Conservation (phyloP, 2,329 filamentous ascomycete species). For the Paraphaeosphaeria minitans region DNA sequence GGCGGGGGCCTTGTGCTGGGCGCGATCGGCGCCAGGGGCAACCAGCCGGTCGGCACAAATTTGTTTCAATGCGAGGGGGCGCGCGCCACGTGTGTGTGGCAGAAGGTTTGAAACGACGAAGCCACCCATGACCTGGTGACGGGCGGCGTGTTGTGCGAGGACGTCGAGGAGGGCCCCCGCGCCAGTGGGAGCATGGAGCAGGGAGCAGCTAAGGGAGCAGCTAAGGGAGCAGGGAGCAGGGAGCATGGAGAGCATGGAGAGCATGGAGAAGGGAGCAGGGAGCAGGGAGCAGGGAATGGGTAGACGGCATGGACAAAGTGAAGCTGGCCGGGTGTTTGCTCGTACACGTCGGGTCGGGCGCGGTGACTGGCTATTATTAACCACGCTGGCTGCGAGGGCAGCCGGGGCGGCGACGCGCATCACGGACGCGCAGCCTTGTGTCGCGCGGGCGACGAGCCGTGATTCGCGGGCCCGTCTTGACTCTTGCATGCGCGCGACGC, state of each 20-base stretch:
- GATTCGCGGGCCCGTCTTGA: background rate
- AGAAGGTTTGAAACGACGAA: background rate
- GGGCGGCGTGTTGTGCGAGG: background rate
- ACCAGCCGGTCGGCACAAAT: slow-evolving; percentile 33
- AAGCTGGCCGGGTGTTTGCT: background rate
- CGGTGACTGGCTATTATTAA: slow-evolving; percentile 13
- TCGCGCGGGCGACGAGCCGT: background rate
- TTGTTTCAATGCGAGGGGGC: slow-evolving; percentile 31
- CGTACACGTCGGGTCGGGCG: background rate
- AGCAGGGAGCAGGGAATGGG: background rate
- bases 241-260: background rate
- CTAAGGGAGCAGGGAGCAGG: slow-evolving; percentile 8
- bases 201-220: too few relatives aligned
- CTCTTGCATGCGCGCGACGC: too few relatives aligned
- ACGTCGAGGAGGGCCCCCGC: background rate
- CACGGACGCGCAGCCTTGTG: slow-evolving; percentile 9
- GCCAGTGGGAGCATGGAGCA: background rate
- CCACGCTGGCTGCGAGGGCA: background rate
- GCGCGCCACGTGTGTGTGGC: slow-evolving; percentile 33
- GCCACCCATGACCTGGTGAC: slow-evolving; percentile 1
- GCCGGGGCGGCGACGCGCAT: background rate
- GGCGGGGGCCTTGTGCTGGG: background rate
- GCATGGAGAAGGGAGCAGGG: slow-evolving; percentile 3
- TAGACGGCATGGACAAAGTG: slow-evolving; percentile 3
- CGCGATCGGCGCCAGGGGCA: slow-evolving; percentile 27